These are phyloP conservation scores for Penicillium antarcticum DNA, from an alignment of 495 filamentous ascomycete genomes.

Conservation along the genomic window DNA sequence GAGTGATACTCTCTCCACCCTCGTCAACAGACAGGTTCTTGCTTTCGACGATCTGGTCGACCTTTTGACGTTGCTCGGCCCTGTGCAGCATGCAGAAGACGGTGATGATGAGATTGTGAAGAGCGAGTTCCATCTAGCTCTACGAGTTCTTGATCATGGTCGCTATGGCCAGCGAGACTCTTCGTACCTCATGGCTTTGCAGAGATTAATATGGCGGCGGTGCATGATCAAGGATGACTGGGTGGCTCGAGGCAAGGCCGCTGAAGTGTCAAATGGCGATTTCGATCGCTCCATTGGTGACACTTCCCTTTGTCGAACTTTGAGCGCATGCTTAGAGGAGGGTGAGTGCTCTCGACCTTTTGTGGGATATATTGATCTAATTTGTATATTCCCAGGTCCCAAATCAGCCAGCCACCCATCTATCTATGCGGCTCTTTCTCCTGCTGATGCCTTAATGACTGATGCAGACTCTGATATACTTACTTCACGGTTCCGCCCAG, in stretches of 20 bases:
- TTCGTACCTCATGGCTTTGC: conserved; percentile 52
- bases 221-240: conserved; percentile 78
- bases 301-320: conserved; percentile 33
- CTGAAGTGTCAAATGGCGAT: conserved; percentile 24
- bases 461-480: conserved; percentile 52
- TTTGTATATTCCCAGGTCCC: conserved; percentile 8
- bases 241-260: conserved; percentile 44
- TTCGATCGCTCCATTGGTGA: conserved; percentile 19
- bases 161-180: conserved; percentile 44
- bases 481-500: conserved; percentile 50
- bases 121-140: conserved; percentile 66
- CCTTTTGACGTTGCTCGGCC: conserved; percentile 70
- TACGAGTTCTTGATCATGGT: conserved; percentile 60
- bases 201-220: conserved; percentile 79
- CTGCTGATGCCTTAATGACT: conserved; percentile 44
- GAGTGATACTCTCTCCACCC: conserved; percentile 56
- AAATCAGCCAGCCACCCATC: conserved; percentile 16
- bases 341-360: conserved; percentile 22
- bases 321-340: conserved; percentile 28
- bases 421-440: conserved; percentile 41
- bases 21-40: conserved; percentile 67
- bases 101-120: conserved; percentile 37
- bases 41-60: conserved; percentile 69
- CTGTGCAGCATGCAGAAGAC: conserved; percentile 21
- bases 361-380: neutral